Base-by-base conservation (phyloP, 805 yeast species). In the Candida andamanensis region DNA sequence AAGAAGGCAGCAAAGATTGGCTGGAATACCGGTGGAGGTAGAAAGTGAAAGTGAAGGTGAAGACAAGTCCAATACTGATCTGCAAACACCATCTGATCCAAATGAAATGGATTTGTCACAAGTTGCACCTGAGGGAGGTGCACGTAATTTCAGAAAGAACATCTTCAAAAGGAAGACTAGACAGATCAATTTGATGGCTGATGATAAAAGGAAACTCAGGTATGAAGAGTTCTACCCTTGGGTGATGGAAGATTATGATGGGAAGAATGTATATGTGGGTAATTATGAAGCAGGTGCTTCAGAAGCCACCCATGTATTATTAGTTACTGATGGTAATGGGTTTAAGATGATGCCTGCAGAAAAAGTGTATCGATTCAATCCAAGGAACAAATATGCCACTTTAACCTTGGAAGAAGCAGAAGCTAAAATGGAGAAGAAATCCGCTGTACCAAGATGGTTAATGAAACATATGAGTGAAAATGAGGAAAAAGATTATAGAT, bases 211-310 rank as follows among this genome's bases (percentile, higher is more conserved):
- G 41, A 81, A 78, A 50, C 65, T 92, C 41, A 71, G 97, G 52
- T 92, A 90, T 53, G 98, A 92, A 60, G 98, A 92, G 60, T 85
- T 81, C 55, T 90, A 85, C 49, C 98, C 98, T 0, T 92, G 98
- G 98, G 95, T 92, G 12, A 65, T 92, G 69, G 98, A 92, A 61
- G 98, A 92, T 60, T 90, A 84, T 55, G 96, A 87, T 50, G 95
- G 95, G 28, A 72, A 76, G 39, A 90, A 92, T 52, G 90, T 95
- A 0, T 92, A 85, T 83, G 97, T 89, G 13, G 96, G 97, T 22
- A 83, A 80, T 46, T 92, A 85, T 60, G 98, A 92, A 62, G 97
- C 97, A 1, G 85, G 84, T 28, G 74, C 75, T 33, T 75, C 87
- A 13, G 96, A 86, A 44, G 69, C 84, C n/a, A 85, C 85, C 42